phyloP scores from a whole-genome alignment of 495 filamentous ascomycete genomes.

The Aspergillus biplanus region DNA sequence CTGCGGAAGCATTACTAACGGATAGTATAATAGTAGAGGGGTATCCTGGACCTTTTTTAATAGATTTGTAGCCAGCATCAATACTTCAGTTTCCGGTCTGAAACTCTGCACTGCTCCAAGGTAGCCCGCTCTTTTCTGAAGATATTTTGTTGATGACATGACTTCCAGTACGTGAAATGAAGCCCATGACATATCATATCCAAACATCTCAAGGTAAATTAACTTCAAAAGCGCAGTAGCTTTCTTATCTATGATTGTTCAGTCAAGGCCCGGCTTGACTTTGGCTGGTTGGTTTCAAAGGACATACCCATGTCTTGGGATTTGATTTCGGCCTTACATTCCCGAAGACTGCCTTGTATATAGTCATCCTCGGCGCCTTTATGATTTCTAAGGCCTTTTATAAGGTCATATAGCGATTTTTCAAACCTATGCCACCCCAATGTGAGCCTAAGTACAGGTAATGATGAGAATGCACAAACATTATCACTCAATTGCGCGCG shows the following conservation, averaged over 20 bases:
- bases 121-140: slow-evolving; percentile 94
- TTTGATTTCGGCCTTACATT: slow-evolving; percentile 90
- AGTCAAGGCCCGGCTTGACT: slow-evolving; percentile 22
- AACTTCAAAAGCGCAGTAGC: slow-evolving; percentile 93
- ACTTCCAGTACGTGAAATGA: slow-evolving; percentile 98
- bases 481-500: slow-evolving; percentile 8
- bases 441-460: slow-evolving; percentile 6
- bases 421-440: slow-evolving; percentile 73
- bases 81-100: slow-evolving; percentile 89
- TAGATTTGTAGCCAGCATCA: slow-evolving; percentile 97
- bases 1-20: slow-evolving; percentile 43
- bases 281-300: neutral
- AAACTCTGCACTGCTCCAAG: slow-evolving; percentile 97
- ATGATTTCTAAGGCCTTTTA: slow-evolving; percentile 89
- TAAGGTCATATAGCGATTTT: slow-evolving; percentile 98
- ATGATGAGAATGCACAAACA: slow-evolving; percentile 16
- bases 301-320: slow-evolving; percentile 84
- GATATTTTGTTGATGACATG: slow-evolving; percentile 93
- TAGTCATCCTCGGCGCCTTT: slow-evolving; percentile 93
- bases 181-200: slow-evolving; percentile 99
- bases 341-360: slow-evolving; percentile 84
- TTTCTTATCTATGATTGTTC: slow-evolving; percentile 75
- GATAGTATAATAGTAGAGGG: slow-evolving; percentile 1
- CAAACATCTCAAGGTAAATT: slow-evolving; percentile 97
- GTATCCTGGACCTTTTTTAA: slow-evolving; percentile 80